Evolutionary conservation across 805 yeast species (phyloP), one percentile per base, ranked within the genome.

Genomic region (Ogataea angusta): DNA sequence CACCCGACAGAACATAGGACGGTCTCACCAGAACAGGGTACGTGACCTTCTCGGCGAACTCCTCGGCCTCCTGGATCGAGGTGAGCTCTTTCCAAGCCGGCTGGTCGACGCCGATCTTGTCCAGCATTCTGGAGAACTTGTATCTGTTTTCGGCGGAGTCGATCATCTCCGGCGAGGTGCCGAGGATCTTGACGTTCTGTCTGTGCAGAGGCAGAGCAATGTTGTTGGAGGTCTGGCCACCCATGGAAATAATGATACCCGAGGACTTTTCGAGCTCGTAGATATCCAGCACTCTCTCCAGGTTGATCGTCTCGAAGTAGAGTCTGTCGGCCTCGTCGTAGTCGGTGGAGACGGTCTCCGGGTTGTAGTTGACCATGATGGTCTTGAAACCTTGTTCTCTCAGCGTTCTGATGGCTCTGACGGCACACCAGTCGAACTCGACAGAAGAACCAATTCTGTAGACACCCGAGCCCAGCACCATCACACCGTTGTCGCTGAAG

Each of bases 341-440:
- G 69, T 91, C 99, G 39, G 99, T 91, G n/a, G 95, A 85, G 15
- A 91, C 99, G 25, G 99, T 91, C 70, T 91, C 99, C 29, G 99
- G 99, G 70, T 91, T 91, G 72, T 93, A 91, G 73, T 91, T 91
- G 59, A 91, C 80, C 97, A 93, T 93, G 60, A 93, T 83, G 30
- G 98, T 91, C 73, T 89, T 91, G 60, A 76, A 72, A 44, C 90
- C 88, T 62, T 80, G 77, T 53, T 84, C 84, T 57, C 99, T 80
- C 61, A 91, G 74, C 29, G 98, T 88, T 69, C 98, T 81, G 49
- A 89, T 93, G 34, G 98, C 93, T 51, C 96, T 79, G 44, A 91
- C 99, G 34, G 98, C 98, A 80, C 99, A 91, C 97, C 98, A 91
- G 70, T 91, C 99, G 62, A 91, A 91, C 69, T 91, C 99, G 47